Percentiles rank a stretch among this genome's conserved stretches.
phyloP scores from a whole-genome alignment of 2,329 filamentous ascomycete species.

The Fusarium sp. region DNA sequence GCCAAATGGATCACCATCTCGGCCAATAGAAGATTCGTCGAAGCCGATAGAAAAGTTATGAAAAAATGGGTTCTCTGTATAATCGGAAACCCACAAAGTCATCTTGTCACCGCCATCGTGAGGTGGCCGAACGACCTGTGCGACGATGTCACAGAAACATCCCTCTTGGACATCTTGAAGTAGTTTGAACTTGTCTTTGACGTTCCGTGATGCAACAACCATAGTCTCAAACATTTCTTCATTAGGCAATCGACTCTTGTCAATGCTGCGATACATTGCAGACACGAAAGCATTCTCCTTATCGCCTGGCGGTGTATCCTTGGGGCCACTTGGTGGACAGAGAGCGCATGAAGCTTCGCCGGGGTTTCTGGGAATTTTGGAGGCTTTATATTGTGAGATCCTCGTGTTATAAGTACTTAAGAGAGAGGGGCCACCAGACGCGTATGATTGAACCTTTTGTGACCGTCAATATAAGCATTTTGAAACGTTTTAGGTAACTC shows the following conservation, averaged over 20 bases:
- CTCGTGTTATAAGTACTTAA: slow-evolving; percentile 54
- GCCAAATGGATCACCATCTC: slow-evolving; percentile 65
- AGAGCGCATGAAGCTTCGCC: slow-evolving; percentile 48
- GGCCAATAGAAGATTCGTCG: slow-evolving; percentile 45
- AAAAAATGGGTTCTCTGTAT: slow-evolving; percentile 75
- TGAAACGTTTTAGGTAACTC: slow-evolving; percentile 12
- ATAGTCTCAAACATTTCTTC: slow-evolving; percentile 54
- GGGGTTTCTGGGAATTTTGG: slow-evolving; percentile 48
- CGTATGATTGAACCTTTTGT: slow-evolving; percentile 54
- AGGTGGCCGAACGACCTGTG: slow-evolving; percentile 70
- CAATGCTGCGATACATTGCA: slow-evolving; percentile 56
- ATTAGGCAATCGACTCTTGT: slow-evolving; percentile 56
- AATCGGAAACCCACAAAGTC: slow-evolving; percentile 83
- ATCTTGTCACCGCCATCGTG: slow-evolving; percentile 56
- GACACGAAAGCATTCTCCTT: slow-evolving; percentile 58
- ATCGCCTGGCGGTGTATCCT: slow-evolving; percentile 27
- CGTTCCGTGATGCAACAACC: slow-evolving; percentile 52
- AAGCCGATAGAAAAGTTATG: slow-evolving; percentile 57
- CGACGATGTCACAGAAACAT: slow-evolving; percentile 75
- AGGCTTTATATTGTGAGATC: slow-evolving; percentile 55
- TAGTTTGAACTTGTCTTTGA: slow-evolving; percentile 67
- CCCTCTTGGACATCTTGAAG: slow-evolving; percentile 69
- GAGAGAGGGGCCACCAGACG: slow-evolving; percentile 51
- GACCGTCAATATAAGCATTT: slow-evolving; percentile 11
- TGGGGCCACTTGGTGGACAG: slow-evolving; percentile 29